Base-by-base conservation (phyloP, 192 early-diverging fungal species). In the Rhizophlyctis rosea region DNA sequence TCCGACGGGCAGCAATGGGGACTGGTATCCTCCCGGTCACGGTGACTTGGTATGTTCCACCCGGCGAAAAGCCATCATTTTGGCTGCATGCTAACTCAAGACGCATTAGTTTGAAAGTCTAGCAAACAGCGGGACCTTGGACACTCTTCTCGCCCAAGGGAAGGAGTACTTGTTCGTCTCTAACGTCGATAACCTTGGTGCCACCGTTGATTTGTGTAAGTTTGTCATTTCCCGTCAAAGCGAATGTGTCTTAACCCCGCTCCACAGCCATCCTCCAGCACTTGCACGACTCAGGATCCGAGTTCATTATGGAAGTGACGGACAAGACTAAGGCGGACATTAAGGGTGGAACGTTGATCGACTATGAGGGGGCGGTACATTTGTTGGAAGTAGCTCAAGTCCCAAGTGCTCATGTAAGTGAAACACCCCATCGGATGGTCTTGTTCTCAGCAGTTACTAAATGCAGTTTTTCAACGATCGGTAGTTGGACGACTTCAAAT, bases 311-410 rank as follows among this genome's bases (percentile, higher is more conserved):
- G 97, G 97, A 99, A 74, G 92, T 99, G 21, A 97, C 94, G 3
- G 91, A 99, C 85, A 99, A 99, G 86, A 99, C 94, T 48, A 94
- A 96, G 82, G 92, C 95, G 31, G 97, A 99, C 74, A 90, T 99
- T 76, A 99, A 99, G 87, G 97, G 95, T 65, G 95, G 97, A 65
- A 99, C 97, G n/a, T 76, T 99, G 25, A 94, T 99, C 63, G 93
- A 99, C 65, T 96, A 99, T 77, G 93, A 98, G 59, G 95, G 92
- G 27, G 77, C 82, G 57, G 86, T 99, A 62, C 87, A 94, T 33
- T 81, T 99, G 34, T 81, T 98, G 7, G 97, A 99, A 79, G 94
- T 99, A 71, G 97, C 97, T 9, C 97, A 99, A 80, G 97, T 99
- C n/a, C 94, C 97, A 28, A 18, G 39, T 18, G 9, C 7, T 7